These are phyloP conservation scores for Ogataea saltuana DNA, from an alignment of 805 yeast genomes.

Conservation along the genomic window DNA sequence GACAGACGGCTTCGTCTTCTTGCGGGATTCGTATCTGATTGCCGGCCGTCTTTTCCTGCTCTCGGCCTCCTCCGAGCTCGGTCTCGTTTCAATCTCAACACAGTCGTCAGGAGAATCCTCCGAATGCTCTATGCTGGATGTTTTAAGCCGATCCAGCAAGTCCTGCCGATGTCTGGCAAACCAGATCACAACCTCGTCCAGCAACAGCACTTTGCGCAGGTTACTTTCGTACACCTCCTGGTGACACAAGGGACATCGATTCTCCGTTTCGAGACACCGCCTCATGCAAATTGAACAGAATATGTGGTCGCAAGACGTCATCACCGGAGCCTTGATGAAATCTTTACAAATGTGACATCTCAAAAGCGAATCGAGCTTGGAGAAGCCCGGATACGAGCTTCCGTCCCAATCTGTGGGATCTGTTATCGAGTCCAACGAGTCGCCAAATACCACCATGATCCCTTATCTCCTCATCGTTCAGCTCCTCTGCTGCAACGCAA, in stretches of 20 bases:
- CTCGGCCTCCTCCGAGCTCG: conserved; percentile 26
- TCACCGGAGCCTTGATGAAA: conserved; percentile 72
- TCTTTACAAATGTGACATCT: conserved; percentile 91
- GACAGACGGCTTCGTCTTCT: conserved; percentile 12
- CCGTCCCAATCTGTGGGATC: conserved; percentile 74
- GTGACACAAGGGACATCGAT: conserved; percentile 78
- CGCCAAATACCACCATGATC: conserved; percentile 22
- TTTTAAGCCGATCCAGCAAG: conserved; percentile 37
- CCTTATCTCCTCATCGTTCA: too few species aligned
- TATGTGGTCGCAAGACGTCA: conserved; percentile 84
- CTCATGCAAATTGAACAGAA: conserved; percentile 89
- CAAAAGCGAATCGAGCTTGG: conserved; percentile 66
- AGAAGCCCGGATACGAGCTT: conserved; percentile 55
- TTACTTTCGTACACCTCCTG: conserved; percentile 68
- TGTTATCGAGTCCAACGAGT: conserved; percentile 38
- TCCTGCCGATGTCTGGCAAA: conserved; percentile 45
- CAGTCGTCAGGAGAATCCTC: conserved; percentile 14
- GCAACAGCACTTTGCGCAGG: conserved; percentile 60
- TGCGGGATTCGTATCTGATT: conserved; percentile 15
- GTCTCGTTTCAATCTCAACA: conserved; percentile 21
- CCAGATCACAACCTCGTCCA: conserved; percentile 71
- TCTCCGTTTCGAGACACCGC: conserved; percentile 57
- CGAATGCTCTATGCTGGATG: too few species aligned
- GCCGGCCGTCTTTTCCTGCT: conserved; percentile 10
- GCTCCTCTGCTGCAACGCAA: neutral